phyloP scores from a whole-genome alignment of 1,139 yeast species.

The Taphrina pruni region DNA sequence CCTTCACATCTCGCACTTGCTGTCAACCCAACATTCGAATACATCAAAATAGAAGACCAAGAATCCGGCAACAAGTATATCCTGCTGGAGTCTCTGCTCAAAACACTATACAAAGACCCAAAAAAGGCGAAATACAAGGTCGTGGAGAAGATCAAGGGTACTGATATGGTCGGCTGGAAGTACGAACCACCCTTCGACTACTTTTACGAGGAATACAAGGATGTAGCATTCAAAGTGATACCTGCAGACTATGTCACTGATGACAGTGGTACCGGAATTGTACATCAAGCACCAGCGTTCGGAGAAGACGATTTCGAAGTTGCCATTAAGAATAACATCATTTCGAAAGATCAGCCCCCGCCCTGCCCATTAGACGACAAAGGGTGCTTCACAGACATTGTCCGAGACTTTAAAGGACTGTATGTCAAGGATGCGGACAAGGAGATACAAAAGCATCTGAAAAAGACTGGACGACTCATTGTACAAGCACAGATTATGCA shows the following conservation, averaged over 20 bases:
- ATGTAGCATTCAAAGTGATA: conserved; percentile 79
- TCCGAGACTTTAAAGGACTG: conserved; percentile 74
- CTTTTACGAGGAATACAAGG: conserved; percentile 76
- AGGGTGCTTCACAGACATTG: conserved; percentile 80
- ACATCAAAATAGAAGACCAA: conserved; percentile 89
- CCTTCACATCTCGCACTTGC: conserved; percentile 93
- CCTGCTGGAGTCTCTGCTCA: conserved; percentile 77
- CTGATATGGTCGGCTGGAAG: conserved; percentile 74
- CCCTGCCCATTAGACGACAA: conserved; percentile 95
- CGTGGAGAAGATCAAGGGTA: conserved; percentile 79
- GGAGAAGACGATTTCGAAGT: conserved; percentile 98
- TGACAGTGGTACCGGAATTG: conserved; percentile 99
- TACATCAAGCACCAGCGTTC: conserved; percentile 97
- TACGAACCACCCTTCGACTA: conserved; percentile 84
- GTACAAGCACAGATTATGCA: conserved; percentile 85
- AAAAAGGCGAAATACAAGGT: conserved; percentile 84
- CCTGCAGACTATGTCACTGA: conserved; percentile 82
- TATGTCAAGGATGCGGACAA: conserved; percentile 97
- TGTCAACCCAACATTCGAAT: conserved; percentile 88
- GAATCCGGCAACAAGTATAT: conserved; percentile 80
- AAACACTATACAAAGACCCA: conserved; percentile 90
- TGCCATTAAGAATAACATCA: conserved; percentile 75
- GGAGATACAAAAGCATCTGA: conserved; percentile 79
- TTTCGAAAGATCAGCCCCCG: conserved; percentile 69
- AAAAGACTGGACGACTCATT: conserved; percentile 75